phyloP scores from a whole-genome alignment of 129 eudicot species.

The Pulicaria dysenterica region DNA sequence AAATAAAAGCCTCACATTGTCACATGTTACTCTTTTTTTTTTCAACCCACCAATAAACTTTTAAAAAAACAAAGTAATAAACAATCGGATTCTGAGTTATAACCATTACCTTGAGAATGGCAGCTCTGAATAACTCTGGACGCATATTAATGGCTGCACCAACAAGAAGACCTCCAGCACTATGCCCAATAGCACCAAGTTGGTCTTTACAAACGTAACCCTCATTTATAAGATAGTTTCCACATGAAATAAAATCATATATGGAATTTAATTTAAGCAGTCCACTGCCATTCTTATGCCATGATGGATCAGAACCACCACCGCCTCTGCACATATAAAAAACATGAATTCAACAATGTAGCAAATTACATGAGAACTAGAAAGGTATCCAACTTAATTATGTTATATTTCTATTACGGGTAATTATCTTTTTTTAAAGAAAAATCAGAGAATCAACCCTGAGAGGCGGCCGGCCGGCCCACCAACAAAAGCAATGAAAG shows the following conservation, averaged over 20 bases:
- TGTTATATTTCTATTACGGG: no score
- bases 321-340: conserved; percentile 70
- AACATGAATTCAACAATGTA: neutral
- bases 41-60: neutral
- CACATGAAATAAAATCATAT: conserved; percentile 78
- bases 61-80: neutral
- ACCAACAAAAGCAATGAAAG: no score
- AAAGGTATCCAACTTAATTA: no score
- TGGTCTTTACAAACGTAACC: conserved; percentile 52
- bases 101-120: conserved; percentile 61
- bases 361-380: neutral
- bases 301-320: conserved; percentile 67
- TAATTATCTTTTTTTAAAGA: no score
- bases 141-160: conserved; percentile 73
- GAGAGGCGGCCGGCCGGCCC: no score
- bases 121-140: conserved; percentile 76
- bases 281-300: conserved; percentile 84
- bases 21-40: neutral
- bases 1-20: no score
- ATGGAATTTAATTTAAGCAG: conserved; percentile 66
- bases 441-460: no score
- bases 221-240: conserved; percentile 67
- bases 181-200: conserved; percentile 70
- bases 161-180: conserved; percentile 86
- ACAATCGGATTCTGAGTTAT: neutral